Evolutionary conservation across 2,329 filamentous ascomycete genomes (phyloP), one percentile per base, ranked within the genome.

Genomic region (Volutella citrinella): DNA sequence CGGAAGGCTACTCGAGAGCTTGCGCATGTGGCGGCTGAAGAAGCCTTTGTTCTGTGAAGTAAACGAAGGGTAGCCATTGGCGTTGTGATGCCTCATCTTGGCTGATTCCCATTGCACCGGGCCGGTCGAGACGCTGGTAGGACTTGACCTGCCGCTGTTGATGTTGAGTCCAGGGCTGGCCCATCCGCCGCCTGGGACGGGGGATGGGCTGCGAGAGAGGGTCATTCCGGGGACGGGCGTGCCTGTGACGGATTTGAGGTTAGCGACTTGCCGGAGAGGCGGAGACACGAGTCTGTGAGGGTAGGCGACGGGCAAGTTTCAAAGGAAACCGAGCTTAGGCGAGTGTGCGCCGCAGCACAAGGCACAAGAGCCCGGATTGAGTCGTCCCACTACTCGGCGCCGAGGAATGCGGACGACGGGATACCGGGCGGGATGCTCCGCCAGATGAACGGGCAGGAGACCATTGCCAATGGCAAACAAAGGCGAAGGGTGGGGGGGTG

Each of bases 201-300:
- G 91, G 36, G 88, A 95, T 31, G 90, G 87, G 57, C 87, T 94
- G 65, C 88, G 81, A 49, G 89, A 93, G 44, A 91, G 68, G 49
- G 86, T 86, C 90, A 95, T 95, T 53, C 68, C 65, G 48, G 63
- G 55, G 51, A 66, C 70, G 26, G 78, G 73, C 32, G 72, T 80
- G 55, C 76, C 72, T 76, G 36, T n/a, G 25, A 40, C 38, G n/a
- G 33, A 43, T 24, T 37, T 36, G 42, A 35, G 39, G 42, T 48
- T 40, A 46, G 34, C 46, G 40, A 38, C 59, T 53, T 60, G 56
- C 49, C 41, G 31, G 23, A 29, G 45, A 34, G 36, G 43, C 43
- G 34, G 30, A 38, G 37, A 34, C 35, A 27, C 25, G 37, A 31
- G 38, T 28, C 18, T 24, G 34, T 32, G 18, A 30, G 22, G 20